A percentile compares a stretch with the other conserved stretches of the same genome.
Conservation (phyloP, 2,329 filamentous ascomycete genomes). For the Aureobasidium sp. region DNA sequence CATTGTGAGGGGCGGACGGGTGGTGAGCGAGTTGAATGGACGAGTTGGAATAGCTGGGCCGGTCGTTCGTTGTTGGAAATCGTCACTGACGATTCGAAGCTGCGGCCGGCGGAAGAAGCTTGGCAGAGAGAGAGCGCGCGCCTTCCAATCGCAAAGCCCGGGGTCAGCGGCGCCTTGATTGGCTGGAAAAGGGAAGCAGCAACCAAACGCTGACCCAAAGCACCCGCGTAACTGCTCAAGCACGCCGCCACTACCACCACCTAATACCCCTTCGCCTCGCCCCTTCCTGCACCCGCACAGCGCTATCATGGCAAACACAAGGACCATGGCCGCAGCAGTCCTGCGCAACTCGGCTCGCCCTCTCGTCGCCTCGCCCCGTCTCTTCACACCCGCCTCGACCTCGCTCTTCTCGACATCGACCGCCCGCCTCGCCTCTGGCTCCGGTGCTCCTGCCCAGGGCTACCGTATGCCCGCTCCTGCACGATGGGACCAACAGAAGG, state of each 20-base stretch:
- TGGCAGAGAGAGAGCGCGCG: not conserved
- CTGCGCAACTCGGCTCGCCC: constrained; percentile 35
- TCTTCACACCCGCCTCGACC: constrained; percentile 38
- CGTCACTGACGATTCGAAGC: constrained; percentile 4
- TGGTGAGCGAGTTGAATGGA: not conserved
- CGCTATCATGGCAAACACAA: constrained; percentile 38
- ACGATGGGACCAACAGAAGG: constrained; percentile 71
- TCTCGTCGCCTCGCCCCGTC: constrained; percentile 30
- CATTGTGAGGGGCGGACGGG: constrained; percentile 51
- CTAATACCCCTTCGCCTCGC: constrained; percentile 4
- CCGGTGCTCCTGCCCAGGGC: constrained; percentile 66
- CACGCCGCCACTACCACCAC: constrained; percentile 18
- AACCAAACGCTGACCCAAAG: not conserved
- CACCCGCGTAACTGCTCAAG: constrained; percentile 1
- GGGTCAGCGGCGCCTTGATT: not conserved
- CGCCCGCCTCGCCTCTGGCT: constrained; percentile 54
- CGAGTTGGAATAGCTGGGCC: not conserved
- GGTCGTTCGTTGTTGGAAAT: not conserved
- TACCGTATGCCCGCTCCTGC: constrained; percentile 69
- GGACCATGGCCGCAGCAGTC: constrained; percentile 39
- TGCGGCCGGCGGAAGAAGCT: not conserved
- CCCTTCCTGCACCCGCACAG: constrained; percentile 14
- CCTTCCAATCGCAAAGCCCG: not conserved
- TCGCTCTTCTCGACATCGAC: constrained; percentile 57
- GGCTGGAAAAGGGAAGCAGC: not conserved